Base-by-base conservation (phyloP, 2,329 filamentous ascomycete species). In the Aspergillus ochraceus region DNA sequence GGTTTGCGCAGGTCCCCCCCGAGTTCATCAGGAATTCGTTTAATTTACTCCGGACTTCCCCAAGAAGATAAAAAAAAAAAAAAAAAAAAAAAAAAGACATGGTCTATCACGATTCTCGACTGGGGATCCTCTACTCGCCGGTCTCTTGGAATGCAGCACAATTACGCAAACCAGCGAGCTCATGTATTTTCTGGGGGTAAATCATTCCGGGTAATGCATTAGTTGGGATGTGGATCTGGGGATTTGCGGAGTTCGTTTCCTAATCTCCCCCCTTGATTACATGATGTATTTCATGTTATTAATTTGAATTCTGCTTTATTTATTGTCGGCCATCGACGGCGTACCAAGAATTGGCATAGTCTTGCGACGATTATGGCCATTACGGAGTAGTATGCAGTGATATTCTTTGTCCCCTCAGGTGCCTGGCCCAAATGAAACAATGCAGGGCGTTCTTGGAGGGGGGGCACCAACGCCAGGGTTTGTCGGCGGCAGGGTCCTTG, bases 201-300 rank as follows among this genome's bases (percentile, higher is more conserved):
- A 46, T 59, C 51, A 52, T 58, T 46, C 52, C 55, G 61, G 54
- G 54, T 26, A 52, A 52, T 50, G 53, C 57, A 52, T 46, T 47
- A 46, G 62, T 61, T 60, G 64, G 26, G 30, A 17, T 9, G 24
- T 32, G 49, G 52, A 39, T 22, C 20, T 26, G 58, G 53, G 52
- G 49, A 56, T 61, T 60, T 59, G 65, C 60, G 62, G 65, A 66
- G 60, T 58, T 59, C 59, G 61, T 62, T 64, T 60, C 62, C 65
- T 60, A 58, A 60, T 39, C 2, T 24, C 4, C 12, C 30, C 24
- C 49, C 29, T 29, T 29, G 24, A 51, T 47, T 24, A 47, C 45
- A 19, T 17, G 51, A 24, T 46, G 47, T 57, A 39, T 53, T 55
- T 58, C 54, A 42, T 42, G 36, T 53, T 47, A 29, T 20, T 56